Evolutionary conservation across 352 stramenopile species (phyloP).

Genomic region (Aphanomyces cochlioides): DNA sequence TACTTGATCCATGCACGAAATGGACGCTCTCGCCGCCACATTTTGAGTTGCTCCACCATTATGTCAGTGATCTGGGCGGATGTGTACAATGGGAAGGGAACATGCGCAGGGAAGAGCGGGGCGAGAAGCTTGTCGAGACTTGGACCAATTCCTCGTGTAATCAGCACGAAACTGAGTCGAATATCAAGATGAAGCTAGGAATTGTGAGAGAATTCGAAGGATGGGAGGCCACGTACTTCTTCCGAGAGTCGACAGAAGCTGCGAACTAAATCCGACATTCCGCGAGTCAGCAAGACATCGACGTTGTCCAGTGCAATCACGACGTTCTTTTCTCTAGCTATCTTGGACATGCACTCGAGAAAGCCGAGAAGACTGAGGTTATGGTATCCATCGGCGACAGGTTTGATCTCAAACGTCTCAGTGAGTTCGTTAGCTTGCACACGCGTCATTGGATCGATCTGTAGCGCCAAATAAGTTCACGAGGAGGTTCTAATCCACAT

Average conservation of each 20-base stretch:
- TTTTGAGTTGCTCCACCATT: slow-evolving; percentile 48
- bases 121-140: slow-evolving; percentile 55
- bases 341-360: slow-evolving; percentile 37
- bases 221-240: slow-evolving; percentile 44
- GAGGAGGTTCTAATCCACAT: slow-evolving; percentile 21
- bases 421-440: slow-evolving; percentile 6
- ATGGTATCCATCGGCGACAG: slow-evolving; percentile 22
- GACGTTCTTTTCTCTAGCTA: slow-evolving; percentile 36
- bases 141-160: slow-evolving; percentile 62
- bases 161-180: slow-evolving; percentile 50
- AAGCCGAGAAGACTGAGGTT: slow-evolving; percentile 29
- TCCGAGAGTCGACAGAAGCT: slow-evolving; percentile 70
- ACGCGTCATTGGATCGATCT: slow-evolving; percentile 30
- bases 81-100: slow-evolving; percentile 61
- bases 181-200: slow-evolving; percentile 25
- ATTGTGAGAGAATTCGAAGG: slow-evolving; percentile 40
- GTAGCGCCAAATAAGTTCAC: neutral
- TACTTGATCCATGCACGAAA: slow-evolving; percentile 59
- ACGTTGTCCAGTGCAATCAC: slow-evolving; percentile 66
- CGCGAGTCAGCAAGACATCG: slow-evolving; percentile 58
- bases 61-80: slow-evolving; percentile 60
- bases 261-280: slow-evolving; percentile 49
- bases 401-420: slow-evolving; percentile 5
- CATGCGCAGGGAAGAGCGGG: slow-evolving; percentile 49
- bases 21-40: slow-evolving; percentile 38